A percentile compares a stretch with the other conserved stretches of the same genome.
Evolutionary conservation across 495 filamentous ascomycete genomes (phyloP).

Genomic region (Hyphodiscus hymeniophilus): DNA sequence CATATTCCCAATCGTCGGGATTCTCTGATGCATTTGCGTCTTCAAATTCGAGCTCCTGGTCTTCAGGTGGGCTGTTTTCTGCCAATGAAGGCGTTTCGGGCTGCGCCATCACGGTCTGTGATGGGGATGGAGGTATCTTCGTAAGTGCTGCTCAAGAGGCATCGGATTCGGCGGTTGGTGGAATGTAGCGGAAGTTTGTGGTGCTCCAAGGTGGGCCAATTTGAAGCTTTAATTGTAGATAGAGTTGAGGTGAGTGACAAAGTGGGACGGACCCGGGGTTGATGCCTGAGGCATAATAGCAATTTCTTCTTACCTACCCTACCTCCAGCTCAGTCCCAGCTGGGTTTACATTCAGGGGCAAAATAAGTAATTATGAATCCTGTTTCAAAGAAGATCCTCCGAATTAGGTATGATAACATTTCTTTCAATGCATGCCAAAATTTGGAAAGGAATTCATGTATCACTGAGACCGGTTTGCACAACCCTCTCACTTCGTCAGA

Average conservation of each 20-base stretch:
- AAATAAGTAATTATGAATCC: no score
- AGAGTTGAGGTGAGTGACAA: no score
- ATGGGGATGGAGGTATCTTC: slow-evolving; percentile 16
- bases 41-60: neutral
- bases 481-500: slow-evolving; percentile 32
- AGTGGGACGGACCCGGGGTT: no score
- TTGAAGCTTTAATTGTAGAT: neutral
- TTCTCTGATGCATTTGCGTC: slow-evolving; percentile 30
- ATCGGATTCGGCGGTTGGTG: slow-evolving; percentile 4
- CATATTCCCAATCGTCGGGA: slow-evolving; percentile 49
- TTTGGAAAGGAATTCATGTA: slow-evolving; percentile 2
- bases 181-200: neutral
- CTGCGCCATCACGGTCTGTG: slow-evolving; percentile 16
- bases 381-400: neutral
- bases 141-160: slow-evolving; percentile 7
- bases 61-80: slow-evolving; percentile 10
- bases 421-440: neutral
- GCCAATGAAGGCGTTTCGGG: neutral
- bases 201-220: neutral
- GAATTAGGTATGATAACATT: neutral
- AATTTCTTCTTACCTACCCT: no score
- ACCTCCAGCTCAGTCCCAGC: no score
- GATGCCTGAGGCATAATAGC: no score
- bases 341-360: no score
- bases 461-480: neutral